phyloP scores from a whole-genome alignment of 768 basidiomycete genomes.

The Porpolomopsis calyptriformis region DNA sequence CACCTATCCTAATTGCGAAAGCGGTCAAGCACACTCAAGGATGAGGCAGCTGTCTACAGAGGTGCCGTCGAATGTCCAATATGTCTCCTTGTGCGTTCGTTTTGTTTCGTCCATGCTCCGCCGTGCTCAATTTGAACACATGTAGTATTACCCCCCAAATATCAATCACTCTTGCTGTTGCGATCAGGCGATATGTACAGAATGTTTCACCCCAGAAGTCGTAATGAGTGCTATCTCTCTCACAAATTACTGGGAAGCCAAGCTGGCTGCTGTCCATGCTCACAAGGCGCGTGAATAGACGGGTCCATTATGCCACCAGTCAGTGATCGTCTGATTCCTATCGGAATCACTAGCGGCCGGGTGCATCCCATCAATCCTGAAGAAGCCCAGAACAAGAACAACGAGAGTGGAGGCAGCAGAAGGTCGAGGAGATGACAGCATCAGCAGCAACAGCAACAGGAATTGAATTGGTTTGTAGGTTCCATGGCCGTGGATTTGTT shows the following conservation, averaged over 20 bases:
- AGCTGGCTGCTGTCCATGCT: constrained; percentile 91
- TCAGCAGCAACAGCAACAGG: constrained; percentile 39
- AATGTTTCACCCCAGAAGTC: constrained; percentile 92
- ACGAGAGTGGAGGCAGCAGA: constrained; percentile 37
- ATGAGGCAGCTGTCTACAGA: constrained; percentile 76
- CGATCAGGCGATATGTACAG: constrained; percentile 96
- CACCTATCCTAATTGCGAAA: constrained; percentile 31
- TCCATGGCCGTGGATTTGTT: constrained; percentile 29
- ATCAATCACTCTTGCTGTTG: constrained; percentile 97
- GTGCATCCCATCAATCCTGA: constrained; percentile 58
- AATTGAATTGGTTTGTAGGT: constrained; percentile 45
- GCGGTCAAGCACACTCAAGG: constrained; percentile 50
- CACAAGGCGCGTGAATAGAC: constrained; percentile 86
- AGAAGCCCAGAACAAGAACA: constrained; percentile 40
- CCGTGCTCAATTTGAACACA: constrained; percentile 12
- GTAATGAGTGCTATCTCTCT: constrained; percentile 65
- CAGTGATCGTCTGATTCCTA: constrained; percentile 92
- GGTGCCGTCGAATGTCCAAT: constrained; percentile 93
- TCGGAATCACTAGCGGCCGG: constrained; percentile 88
- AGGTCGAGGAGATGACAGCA: constrained; percentile 49
- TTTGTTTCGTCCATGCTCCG: not conserved
- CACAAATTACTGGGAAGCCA: constrained; percentile 79
- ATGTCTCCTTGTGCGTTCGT: constrained; percentile 70
- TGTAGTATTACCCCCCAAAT: constrained; percentile 91
- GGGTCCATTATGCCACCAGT: constrained; percentile 98